These are phyloP conservation scores for Candida yuanshanica DNA, from an alignment of 805 yeast genomes.

Conservation along the genomic window DNA sequence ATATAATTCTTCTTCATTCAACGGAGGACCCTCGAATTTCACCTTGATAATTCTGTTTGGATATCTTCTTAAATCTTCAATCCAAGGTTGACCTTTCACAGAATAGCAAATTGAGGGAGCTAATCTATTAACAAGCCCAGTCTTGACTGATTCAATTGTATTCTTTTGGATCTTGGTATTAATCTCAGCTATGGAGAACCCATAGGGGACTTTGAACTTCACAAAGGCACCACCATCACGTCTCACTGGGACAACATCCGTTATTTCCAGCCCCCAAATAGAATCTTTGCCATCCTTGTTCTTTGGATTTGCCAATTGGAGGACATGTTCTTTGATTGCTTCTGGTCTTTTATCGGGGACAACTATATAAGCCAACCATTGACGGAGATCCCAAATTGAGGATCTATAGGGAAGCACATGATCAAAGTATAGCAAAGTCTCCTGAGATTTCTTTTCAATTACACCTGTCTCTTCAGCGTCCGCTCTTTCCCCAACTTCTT, in stretches of 20 bases:
- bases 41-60: conserved; percentile 64
- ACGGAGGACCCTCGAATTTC: conserved; percentile 66
- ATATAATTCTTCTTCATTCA: conserved; percentile 78
- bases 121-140: conserved; percentile 35
- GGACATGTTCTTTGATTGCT: conserved; percentile 35
- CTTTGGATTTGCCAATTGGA: conserved; percentile 33
- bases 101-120: conserved; percentile 53
- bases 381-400: conserved; percentile 40
- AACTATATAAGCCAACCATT: conserved; percentile 35
- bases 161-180: conserved; percentile 46
- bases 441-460: conserved; percentile 42
- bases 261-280: conserved; percentile 40
- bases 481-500: conserved; percentile 49
- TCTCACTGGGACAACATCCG: conserved; percentile 59
- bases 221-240: conserved; percentile 96
- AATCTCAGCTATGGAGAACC: conserved; percentile 43
- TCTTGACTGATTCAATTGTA: conserved; percentile 32
- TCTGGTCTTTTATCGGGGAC: conserved; percentile 31
- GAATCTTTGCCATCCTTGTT: conserved; percentile 23
- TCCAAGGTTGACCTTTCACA: conserved; percentile 93
- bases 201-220: conserved; percentile 57
- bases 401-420: conserved; percentile 44
- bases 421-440: conserved; percentile 52
- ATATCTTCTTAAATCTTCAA: conserved; percentile 80
- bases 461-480: conserved; percentile 54